phyloP scores from a whole-genome alignment of 2,329 filamentous ascomycete species.

The Rhynchosporium secalis region DNA sequence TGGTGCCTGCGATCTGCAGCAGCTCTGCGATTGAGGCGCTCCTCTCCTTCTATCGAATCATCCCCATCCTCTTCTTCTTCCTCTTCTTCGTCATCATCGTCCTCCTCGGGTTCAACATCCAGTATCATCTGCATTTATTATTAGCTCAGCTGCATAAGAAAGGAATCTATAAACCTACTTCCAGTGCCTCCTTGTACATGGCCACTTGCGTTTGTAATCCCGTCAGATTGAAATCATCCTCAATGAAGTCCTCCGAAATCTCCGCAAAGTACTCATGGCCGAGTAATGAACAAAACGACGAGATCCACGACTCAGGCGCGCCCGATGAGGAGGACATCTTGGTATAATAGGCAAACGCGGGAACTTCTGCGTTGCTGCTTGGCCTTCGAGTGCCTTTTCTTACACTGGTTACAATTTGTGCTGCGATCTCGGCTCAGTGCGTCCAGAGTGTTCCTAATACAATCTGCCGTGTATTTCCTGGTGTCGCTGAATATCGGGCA shows the following conservation, averaged over 20 bases:
- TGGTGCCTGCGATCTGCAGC: constrained; percentile 71
- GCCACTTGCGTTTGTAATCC: constrained; percentile 92
- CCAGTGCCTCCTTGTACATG: constrained; percentile 98
- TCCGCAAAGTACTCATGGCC: constrained; percentile 99
- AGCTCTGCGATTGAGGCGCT: constrained; percentile 47
- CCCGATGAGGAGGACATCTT: constrained; percentile 41
- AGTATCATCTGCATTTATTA: constrained; percentile 75
- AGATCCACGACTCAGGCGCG: constrained; percentile 85
- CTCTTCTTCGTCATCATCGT: constrained; percentile 77
- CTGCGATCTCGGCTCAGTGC: background rate
- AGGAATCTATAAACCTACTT: constrained; percentile 50
- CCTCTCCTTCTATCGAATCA: constrained; percentile 65
- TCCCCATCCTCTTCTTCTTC: constrained; percentile 68
- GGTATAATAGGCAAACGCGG: background rate
- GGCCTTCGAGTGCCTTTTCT: background rate
- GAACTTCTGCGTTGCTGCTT: background rate
- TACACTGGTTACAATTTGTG: background rate
- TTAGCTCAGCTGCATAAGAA: constrained; percentile 22
- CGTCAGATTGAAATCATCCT: constrained; percentile 99
- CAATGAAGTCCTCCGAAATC: constrained; percentile 98
- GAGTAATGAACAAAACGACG: constrained; percentile 90
- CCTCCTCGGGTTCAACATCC: constrained; percentile 94
- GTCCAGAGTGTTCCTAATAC: no score
- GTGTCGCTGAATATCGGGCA: background rate
- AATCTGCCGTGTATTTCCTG: background rate